Evolutionary conservation across 2,329 filamentous ascomycete genomes (phyloP), one percentile per base, ranked within the genome.

Genomic region (Venturia asperata): DNA sequence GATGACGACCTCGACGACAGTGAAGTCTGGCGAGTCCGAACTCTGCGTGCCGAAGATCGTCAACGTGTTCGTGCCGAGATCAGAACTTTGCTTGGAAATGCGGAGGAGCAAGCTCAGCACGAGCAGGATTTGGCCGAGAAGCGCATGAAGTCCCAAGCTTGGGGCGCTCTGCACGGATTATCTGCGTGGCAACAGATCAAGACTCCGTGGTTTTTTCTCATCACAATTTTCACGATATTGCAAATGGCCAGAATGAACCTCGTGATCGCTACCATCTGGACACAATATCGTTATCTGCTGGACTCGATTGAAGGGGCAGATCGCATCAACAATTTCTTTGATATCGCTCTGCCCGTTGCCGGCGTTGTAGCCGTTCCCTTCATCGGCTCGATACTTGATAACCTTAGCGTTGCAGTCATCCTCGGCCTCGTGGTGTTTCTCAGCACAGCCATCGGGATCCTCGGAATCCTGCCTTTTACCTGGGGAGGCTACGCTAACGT

Each of bases 201-300:
- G 17, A 90, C 88, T 5, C 88, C 87, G 0, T 96, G 91, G 91
- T 96, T 93, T 73, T 80, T 91, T 42, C 81, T 96, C 45, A 90
- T 96, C 70, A 89, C 90, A 5, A 76, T 91, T 24, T 93, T 96
- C 74, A 96, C 91, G 3, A 75, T 82, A 56, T 67, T 83, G 37
- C 81, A 83, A 73, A 85, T 82, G 78, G 70, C 72, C 17, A 70
- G 80, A 11, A 95, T 96, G 82, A 96, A 96, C 77, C 96, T 92
- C 79, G 95, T 96, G 73, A 90, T 96, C 64, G 91, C 92, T 3
- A 95, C 92, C 2, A 87, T 96, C 68, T 83, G 88, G 1, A 83
- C 87, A 3, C 92, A 96, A 74, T 95, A 95, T 76, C 82, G 85
- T 61, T 87, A 86, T 71, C 83, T 96, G 61, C 83, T 96, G 5